Conservation (phyloP, 768 basidiomycete genomes). For the Roridomyces roridus region DNA sequence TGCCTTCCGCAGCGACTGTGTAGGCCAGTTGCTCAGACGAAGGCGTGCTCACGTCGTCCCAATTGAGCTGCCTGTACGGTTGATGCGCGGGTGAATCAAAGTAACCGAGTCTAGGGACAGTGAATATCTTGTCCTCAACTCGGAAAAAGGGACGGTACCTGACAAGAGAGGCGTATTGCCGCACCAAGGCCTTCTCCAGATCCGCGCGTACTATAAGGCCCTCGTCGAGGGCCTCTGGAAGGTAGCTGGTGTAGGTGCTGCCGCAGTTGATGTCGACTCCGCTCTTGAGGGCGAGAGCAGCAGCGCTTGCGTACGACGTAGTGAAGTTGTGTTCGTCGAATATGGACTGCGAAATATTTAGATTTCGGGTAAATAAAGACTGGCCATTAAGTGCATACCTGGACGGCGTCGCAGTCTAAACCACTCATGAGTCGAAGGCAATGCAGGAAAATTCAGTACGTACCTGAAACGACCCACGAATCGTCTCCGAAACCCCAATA, state of each 20-base stretch:
- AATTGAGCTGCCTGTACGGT: conserved; percentile 56
- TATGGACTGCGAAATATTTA: conserved; percentile 56
- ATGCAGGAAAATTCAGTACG: too few relatives aligned
- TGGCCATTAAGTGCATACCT: not conserved
- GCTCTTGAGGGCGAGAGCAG: conserved; percentile 56
- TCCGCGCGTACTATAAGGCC: conserved; percentile 51
- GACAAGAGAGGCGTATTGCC: conserved; percentile 60
- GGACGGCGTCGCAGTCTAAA: not conserved
- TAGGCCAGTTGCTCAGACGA: conserved; percentile 55
- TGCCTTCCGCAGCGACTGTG: conserved; percentile 58
- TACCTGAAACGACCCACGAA: conserved; percentile 57
- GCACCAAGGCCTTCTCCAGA: conserved; percentile 50
- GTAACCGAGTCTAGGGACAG: conserved; percentile 52
- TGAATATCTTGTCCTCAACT: not conserved
- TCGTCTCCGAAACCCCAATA: conserved; percentile 57
- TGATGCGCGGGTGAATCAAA: conserved; percentile 58
- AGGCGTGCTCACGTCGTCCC: conserved; percentile 56
- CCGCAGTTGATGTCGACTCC: conserved; percentile 66
- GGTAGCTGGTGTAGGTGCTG: conserved; percentile 46
- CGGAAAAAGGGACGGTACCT: conserved; percentile 40
- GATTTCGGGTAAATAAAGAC: conserved; percentile 26
- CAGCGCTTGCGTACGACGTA: conserved; percentile 48
- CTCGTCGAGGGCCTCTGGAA: conserved; percentile 56
- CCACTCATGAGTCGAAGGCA: not conserved
- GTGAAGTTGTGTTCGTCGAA: conserved; percentile 57